phyloP scores from a whole-genome alignment of 495 filamentous ascomycete genomes.

The Ascodesmis nigricans region DNA sequence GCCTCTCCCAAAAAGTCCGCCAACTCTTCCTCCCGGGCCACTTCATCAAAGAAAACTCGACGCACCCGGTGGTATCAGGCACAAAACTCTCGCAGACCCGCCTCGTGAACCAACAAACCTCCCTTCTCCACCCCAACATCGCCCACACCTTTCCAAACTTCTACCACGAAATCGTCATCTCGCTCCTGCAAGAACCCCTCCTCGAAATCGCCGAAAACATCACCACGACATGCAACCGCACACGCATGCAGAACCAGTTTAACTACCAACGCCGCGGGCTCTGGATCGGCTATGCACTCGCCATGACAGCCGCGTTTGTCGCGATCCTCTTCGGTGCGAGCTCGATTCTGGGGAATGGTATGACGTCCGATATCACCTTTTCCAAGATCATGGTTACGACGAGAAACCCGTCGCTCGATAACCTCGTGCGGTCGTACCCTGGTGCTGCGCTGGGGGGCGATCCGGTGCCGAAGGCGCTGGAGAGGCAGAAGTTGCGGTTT shows the following conservation, averaged over 20 bases:
- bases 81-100: slow-evolving; percentile 22
- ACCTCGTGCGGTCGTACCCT: slow-evolving; percentile 16
- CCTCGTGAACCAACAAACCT: slow-evolving; percentile 18
- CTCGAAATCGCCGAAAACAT: slow-evolving; percentile 17
- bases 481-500: slow-evolving; percentile 22
- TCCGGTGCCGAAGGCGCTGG: slow-evolving; percentile 23
- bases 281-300: slow-evolving; percentile 25
- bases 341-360: slow-evolving; percentile 22
- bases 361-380: slow-evolving; percentile 24
- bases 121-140: slow-evolving; percentile 18
- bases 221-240: slow-evolving; percentile 14
- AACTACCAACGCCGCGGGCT: slow-evolving; percentile 19
- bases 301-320: slow-evolving; percentile 15
- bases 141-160: slow-evolving; percentile 12
- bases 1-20: slow-evolving; percentile 20
- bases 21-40: slow-evolving; percentile 19
- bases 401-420: slow-evolving; percentile 23
- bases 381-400: slow-evolving; percentile 27
- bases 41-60: slow-evolving; percentile 14
- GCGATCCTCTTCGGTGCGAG: slow-evolving; percentile 21
- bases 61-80: slow-evolving; percentile 15
- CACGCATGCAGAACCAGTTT: slow-evolving; percentile 20
- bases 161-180: slow-evolving; percentile 24
- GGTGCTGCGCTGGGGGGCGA: slow-evolving; percentile 26
- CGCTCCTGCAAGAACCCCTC: slow-evolving; percentile 22